Conservation (phyloP, 1,284 basidiomycete species). For the Taiwanofungus camphoratus region DNA sequence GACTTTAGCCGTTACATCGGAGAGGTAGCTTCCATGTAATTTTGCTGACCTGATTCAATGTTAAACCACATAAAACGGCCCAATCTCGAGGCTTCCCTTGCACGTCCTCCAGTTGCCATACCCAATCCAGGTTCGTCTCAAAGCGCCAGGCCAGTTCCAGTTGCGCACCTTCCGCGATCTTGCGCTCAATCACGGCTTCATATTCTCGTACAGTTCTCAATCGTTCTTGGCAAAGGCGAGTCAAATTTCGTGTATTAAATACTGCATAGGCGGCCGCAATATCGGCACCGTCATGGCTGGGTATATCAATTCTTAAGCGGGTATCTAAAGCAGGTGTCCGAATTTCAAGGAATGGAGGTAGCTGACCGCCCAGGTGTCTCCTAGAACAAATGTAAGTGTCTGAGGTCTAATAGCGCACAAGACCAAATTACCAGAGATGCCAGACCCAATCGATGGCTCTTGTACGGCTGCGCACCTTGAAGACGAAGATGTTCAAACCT, state of each 20-base stretch:
- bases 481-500: constrained; percentile 77
- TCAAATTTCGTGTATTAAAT: constrained; percentile 55
- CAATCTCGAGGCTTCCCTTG: constrained; percentile 59
- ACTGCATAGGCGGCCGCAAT: constrained; percentile 35
- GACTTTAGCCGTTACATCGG: neutral
- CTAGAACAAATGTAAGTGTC: constrained; percentile 32
- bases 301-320: constrained; percentile 61
- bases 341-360: constrained; percentile 42
- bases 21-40: neutral
- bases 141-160: constrained; percentile 75
- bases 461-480: constrained; percentile 67
- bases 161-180: constrained; percentile 48
- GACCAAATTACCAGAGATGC: constrained; percentile 67
- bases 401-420: constrained; percentile 1
- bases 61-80: constrained; percentile 69
- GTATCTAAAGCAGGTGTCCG: constrained; percentile 45
- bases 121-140: constrained; percentile 73
- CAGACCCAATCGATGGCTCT: constrained; percentile 80
- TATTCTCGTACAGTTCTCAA: constrained; percentile 55
- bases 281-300: constrained; percentile 35
- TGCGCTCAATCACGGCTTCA: constrained; percentile 51
- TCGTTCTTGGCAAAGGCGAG: constrained; percentile 50
- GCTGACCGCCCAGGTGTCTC: constrained; percentile 48
- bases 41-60: constrained; percentile 56
- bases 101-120: constrained; percentile 65